Base-by-base conservation (phyloP, 2,329 filamentous ascomycete species). In the Xylaria sp. region DNA sequence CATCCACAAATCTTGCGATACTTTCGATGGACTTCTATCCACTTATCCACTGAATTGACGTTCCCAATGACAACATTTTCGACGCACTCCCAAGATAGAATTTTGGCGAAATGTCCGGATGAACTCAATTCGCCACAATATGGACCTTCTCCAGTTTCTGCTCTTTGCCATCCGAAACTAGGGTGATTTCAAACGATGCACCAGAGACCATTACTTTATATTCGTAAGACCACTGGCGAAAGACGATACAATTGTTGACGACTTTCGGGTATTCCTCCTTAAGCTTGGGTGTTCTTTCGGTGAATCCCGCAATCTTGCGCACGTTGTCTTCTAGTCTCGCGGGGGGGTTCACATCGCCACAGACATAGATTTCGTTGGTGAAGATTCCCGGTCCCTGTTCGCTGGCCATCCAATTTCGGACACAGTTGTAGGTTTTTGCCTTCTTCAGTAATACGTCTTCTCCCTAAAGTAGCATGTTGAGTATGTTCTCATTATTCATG, bases 171-270 rank as follows among this genome's bases (percentile, higher is more conserved):
- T 63, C 55, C 0, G 55, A 48, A 46, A 65, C 4, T 1, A 61
- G 2, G 25, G 9, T 52, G 6, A 69, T 4, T 2, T 69, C 64
- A 4, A 67, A 48, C 6, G 60, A 63, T 13, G 67, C 60, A 39
- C 64, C 60, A 25, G 60, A 67, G 2, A 64, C 60, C 4, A 28
- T 20, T 0, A 67, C 56, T 25, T 67, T 69, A 2, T 8, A 36
- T 25, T 13, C 1, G 25, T 25, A 30, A 4, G 0, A 0, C 64
- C 60, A 67, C 10, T 13, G 0, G 4, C 34, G 57, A 39, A 58
- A 61, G 2, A 2, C 10, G 1, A 0, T 5, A 1, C 50, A n/a
- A 25, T 55, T 15, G n/a, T 48, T 4, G 3, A 4, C 4, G 20
- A 1, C 0, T 63, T 18, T n/a, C 1, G n/a, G n/a, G 13, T 53